These are phyloP conservation scores for Candida sojae DNA, from an alignment of 1,139 yeast species.

Conservation along the genomic window DNA sequence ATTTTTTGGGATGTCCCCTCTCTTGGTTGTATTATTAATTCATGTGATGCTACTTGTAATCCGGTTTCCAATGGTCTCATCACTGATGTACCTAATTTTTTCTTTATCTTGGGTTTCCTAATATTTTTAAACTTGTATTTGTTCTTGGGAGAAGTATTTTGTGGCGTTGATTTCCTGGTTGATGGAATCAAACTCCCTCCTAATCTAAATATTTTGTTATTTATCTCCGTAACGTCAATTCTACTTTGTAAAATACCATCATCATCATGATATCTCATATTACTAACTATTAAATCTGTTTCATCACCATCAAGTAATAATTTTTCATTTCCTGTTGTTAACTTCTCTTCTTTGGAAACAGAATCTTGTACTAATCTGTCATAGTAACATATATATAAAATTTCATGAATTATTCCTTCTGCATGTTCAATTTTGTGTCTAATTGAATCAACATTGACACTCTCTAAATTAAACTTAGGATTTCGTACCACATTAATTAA, in stretches of 20 bases:
- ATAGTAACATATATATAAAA: slow-evolving; percentile 29
- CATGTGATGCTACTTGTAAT: neutral
- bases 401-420: slow-evolving; percentile 23
- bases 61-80: neutral
- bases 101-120: neutral
- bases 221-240: slow-evolving; percentile 13
- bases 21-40: neutral
- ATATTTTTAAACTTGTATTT: neutral
- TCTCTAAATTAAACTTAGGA: slow-evolving; percentile 22
- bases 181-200: slow-evolving; percentile 1
- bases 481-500: slow-evolving; percentile 44
- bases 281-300: slow-evolving; percentile 18
- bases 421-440: slow-evolving; percentile 13
- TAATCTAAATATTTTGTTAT: slow-evolving; percentile 14
- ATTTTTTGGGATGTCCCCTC: neutral
- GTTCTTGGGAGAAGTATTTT: neutral
- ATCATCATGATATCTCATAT: slow-evolving; percentile 11
- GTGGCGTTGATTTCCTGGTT: neutral
- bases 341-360: neutral
- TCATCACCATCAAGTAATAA: slow-evolving; percentile 8
- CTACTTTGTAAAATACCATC: slow-evolving; percentile 21
- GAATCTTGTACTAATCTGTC: slow-evolving; percentile 20
- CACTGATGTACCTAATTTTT: neutral
- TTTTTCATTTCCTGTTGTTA: slow-evolving; percentile 10
- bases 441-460: slow-evolving; percentile 21